Evolutionary conservation across 306 rosid species (phyloP), one percentile per base, ranked within the genome.

Genomic region (Ammopiptanthus mongolicus): DNA sequence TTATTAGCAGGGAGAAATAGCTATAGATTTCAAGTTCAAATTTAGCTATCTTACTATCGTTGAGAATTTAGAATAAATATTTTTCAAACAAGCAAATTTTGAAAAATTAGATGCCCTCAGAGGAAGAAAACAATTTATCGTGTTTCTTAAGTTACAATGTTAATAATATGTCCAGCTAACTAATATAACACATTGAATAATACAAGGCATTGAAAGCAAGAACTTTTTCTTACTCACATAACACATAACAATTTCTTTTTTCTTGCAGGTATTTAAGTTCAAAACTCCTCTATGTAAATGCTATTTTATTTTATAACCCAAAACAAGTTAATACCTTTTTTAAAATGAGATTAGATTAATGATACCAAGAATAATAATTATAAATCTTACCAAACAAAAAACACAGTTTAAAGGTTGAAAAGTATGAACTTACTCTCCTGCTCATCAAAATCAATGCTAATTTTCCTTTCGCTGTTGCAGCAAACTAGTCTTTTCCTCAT

Each of bases 401-500:
- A 17, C 4, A 69, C 15, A 37, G 39, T 28, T 11, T 8, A 10
- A 23, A 22, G 18, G 41, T 15, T 28, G 25, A 47, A 69, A 1
- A 61, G 52, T 34, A 31, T 46, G 67, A 2, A 71, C 91, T 90
- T 84, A 94, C 97, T 85, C 41, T 90, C 86, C 74, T 86, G 95
- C 5, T 88, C 93, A 29, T 95, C 91, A 76, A 87, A 78, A 86
- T 95, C 98, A 17, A 87, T 56, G 91, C 98, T 95, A 52, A 82
- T 36, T 65, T 85, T 90, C 74, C 82, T 80, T 77, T 82, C 88
- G 33, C 86, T 79, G 46, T 72, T 71, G 86, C 98, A 95, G 86
- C 97, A 95, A 71, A 84, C 87, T 36, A 94, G 84, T 53, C 95
- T 84, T 80, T 85, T 81, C 69, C 86, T 86, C 95, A 95, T 84